Evolutionary conservation across 768 basidiomycete genomes (phyloP).

Genomic region (Artomyces pyxidatus): DNA sequence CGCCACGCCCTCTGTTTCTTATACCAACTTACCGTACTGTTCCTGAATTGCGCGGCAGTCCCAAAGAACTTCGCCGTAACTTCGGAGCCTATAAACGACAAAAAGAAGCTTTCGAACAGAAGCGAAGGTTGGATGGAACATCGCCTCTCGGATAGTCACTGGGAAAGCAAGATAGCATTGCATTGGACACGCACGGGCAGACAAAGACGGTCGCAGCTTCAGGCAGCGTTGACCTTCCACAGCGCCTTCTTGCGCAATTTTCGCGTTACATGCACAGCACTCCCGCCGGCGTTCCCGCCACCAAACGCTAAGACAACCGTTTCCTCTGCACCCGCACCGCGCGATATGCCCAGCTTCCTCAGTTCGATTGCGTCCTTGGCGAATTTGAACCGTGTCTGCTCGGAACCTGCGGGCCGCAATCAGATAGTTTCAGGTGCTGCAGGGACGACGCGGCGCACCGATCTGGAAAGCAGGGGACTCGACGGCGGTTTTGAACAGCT

Average conservation of each 20-base stretch:
- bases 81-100: too few relatives aligned
- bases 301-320: slow-evolving; percentile 91
- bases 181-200: not conserved
- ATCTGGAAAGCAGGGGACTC: slow-evolving; percentile 76
- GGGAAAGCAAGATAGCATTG: not conserved
- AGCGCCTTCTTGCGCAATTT: slow-evolving; percentile 50
- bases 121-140: too few relatives aligned
- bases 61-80: too few relatives aligned
- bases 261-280: slow-evolving; percentile 80
- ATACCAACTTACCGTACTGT: too few relatives aligned
- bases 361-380: slow-evolving; percentile 84
- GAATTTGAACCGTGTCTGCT: slow-evolving; percentile 86
- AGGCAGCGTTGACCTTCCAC: slow-evolving; percentile 32
- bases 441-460: too few relatives aligned
- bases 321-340: slow-evolving; percentile 69
- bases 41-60: too few relatives aligned
- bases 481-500: slow-evolving; percentile 76
- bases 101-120: too few relatives aligned
- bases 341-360: slow-evolving; percentile 70
- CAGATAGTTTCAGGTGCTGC: too few relatives aligned
- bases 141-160: too few relatives aligned
- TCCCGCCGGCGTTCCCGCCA: slow-evolving; percentile 55
- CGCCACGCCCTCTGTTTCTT: too few relatives aligned
- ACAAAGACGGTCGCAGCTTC: not conserved
- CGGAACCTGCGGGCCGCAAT: slow-evolving; percentile 45